phyloP scores from a whole-genome alignment of 2,329 filamentous ascomycete species.

The Lachnellula cervina region DNA sequence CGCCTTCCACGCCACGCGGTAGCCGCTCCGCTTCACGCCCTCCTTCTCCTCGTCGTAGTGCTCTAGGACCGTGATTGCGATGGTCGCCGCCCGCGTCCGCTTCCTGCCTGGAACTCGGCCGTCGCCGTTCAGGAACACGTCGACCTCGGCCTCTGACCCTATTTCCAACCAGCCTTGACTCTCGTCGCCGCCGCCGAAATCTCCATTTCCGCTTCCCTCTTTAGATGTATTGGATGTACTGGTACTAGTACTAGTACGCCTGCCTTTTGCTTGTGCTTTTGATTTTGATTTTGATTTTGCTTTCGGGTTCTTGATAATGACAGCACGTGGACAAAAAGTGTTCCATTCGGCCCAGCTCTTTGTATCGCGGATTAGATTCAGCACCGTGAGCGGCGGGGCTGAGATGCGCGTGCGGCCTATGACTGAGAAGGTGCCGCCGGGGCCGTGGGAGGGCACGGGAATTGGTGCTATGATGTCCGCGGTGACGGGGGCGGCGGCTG shows the following conservation, averaged over 20 bases:
- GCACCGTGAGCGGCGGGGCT: constrained; percentile 8
- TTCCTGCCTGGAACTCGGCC: constrained; percentile 12
- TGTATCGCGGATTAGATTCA: constrained; percentile 20
- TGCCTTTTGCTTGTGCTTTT: constrained; percentile 29
- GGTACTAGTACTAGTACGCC: no score
- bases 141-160: constrained; percentile 11
- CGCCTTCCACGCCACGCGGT: constrained; percentile 38
- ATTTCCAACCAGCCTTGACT: constrained; percentile 16
- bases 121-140: constrained; percentile 23
- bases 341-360: constrained; percentile 31
- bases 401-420: constrained; percentile 15
- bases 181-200: background rate
- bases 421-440: constrained; percentile 19
- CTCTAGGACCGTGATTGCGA: constrained; percentile 14
- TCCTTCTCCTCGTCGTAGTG: constrained; percentile 1
- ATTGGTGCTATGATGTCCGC: constrained; percentile 10
- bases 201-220: background rate
- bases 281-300: constrained; percentile 28
- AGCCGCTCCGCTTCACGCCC: constrained; percentile 31
- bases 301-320: constrained; percentile 34
- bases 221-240: background rate
- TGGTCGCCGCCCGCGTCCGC: constrained; percentile 11
- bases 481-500: constrained; percentile 7
- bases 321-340: constrained; percentile 58
- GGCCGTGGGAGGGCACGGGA: constrained; percentile 21